phyloP scores from a whole-genome alignment of 305 asterid species.

The Solanum hybrid region DNA sequence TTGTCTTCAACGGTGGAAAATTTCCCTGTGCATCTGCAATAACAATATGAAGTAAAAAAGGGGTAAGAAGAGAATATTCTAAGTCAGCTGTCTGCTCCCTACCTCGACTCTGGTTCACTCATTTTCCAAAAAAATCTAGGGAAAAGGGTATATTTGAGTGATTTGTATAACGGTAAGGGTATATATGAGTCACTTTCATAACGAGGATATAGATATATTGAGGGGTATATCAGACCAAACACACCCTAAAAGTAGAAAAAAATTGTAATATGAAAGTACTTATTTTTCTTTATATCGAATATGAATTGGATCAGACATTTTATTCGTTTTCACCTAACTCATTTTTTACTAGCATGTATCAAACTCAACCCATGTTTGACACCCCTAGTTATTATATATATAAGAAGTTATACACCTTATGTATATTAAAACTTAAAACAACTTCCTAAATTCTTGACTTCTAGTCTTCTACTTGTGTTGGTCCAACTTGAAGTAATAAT shows the following conservation, averaged over 20 bases:
- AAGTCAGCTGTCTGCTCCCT: background rate
- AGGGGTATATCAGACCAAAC: background rate
- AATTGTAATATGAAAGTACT: background rate
- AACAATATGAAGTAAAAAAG: background rate
- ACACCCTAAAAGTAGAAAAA: background rate
- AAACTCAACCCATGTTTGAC: background rate
- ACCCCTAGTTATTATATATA: background rate
- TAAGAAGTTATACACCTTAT: background rate
- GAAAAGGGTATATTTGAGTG: background rate
- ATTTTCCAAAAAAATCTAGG: background rate
- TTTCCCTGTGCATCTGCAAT: slow-evolving; percentile 64
- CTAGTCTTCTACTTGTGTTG: background rate
- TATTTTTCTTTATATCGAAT: background rate
- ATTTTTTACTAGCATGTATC: background rate
- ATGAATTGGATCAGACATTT: background rate
- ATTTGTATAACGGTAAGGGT: background rate
- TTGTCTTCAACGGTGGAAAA: slow-evolving; percentile 49
- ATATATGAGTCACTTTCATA: background rate
- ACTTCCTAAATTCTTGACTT: background rate
- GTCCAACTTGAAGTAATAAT: background rate
- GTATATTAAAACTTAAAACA: background rate
- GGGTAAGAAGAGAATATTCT: background rate
- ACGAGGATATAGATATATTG: background rate
- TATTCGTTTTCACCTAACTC: background rate
- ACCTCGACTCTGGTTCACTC: background rate